Evolutionary conservation across 2,329 filamentous ascomycete species (phyloP), one percentile per base, ranked within the genome.

Genomic region (Ceratocystis variospora): DNA sequence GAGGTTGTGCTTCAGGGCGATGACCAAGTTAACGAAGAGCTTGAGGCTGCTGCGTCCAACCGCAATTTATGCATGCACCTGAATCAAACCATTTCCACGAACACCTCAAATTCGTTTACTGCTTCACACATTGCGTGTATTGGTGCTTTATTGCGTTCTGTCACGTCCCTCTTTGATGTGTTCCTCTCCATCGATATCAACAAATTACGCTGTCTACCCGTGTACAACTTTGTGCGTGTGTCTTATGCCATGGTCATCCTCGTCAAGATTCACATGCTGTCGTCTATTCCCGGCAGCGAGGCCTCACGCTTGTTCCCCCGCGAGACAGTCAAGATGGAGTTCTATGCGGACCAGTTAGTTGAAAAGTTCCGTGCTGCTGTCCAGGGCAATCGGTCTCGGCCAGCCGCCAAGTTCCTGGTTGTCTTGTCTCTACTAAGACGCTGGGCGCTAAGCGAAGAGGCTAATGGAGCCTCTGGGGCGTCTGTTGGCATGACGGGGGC

Each of bases 201-300:
- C 3, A 79, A 77, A 50, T 78, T 89, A 50, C 83, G 85, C 64
- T 86, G 81, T 66, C 73, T 90, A 8, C 87, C 88, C 19, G 86
- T 88, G 2, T 86, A 88, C 71, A 84, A 83, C 73, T 85, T 88
- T 71, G 87, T 89, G 17, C 83, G 88, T 33, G 83, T 89, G 19
- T 83, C 87, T 10, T 90, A 89, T 72, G 85, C 84, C 5, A 80
- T 86, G 1, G 85, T 90, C 22, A 83, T 88, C 41, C 77, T 90
- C 46, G 87, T 89, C 73, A 90, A 90, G 74, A 81, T 91, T 68
- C 87, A 87, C 74, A 86, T 88, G 62, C 83, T 85, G 7, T 84
- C 86, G 2, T 82, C 82, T 1, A 80, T 81, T 15, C 81, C 85
- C 0, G 80, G 81, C 50, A 86, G 83, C 17, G 85, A 87, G 70